A percentile compares a stretch with the other conserved stretches of the same genome.
phyloP scores from a whole-genome alignment of 345 rosid genomes.

The Isatis tinctoria region DNA sequence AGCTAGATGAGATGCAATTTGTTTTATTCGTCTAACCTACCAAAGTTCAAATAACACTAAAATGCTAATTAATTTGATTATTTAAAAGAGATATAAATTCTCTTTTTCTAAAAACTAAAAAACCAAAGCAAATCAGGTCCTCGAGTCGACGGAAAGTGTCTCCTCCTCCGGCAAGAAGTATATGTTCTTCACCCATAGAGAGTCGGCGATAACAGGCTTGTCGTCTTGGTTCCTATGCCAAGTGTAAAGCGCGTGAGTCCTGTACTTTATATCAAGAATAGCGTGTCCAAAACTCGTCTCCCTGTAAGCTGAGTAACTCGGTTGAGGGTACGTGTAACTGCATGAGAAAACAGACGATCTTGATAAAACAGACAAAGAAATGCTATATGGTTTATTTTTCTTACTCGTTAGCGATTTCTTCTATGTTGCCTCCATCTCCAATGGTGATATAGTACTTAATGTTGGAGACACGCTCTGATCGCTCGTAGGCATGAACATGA shows the following conservation, averaged over 20 bases:
- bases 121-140: neutral
- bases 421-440: conserved; percentile 76
- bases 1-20: no score
- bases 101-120: neutral
- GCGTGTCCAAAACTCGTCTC: conserved; percentile 67
- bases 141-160: neutral
- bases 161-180: conserved; percentile 31
- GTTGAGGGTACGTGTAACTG: conserved; percentile 51
- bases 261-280: conserved; percentile 45
- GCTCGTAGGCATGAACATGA: conserved; percentile 49
- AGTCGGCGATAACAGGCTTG: conserved; percentile 36
- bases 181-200: conserved; percentile 36
- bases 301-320: conserved; percentile 50
- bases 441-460: conserved; percentile 52
- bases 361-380: neutral
- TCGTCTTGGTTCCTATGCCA: conserved; percentile 59
- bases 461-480: conserved; percentile 50
- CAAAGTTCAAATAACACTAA: neutral
- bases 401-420: conserved; percentile 58
- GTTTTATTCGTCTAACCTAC: no score
- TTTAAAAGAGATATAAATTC: neutral
- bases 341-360: neutral
- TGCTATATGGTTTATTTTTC: neutral
- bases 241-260: conserved; percentile 47
- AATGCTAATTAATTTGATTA: neutral